Base-by-base conservation (phyloP, 2,329 filamentous ascomycete genomes). In the Didymosphaeria variabile region DNA sequence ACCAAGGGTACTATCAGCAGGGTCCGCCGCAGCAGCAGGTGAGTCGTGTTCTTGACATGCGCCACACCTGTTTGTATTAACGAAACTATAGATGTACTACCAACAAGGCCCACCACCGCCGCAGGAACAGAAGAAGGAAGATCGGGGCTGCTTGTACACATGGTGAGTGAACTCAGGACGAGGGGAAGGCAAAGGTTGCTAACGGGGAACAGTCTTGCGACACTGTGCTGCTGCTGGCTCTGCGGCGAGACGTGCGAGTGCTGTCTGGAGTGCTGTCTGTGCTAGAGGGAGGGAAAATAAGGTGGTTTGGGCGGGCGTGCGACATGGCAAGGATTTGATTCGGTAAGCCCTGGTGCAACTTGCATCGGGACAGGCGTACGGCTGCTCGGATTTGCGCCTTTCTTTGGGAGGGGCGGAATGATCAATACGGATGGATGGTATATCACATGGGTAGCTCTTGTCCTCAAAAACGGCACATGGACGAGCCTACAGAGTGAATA, bases 161-260 rank as follows among this genome's bases (percentile, higher is more conserved):
- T 77, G 73, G 73, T 75, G 56, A 69, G 73, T 40, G 19, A 12
- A 8, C 7, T 32, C n/a, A 23, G 9, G 23, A 19, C 42, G 26
- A 29, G 47, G 9, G 9, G 58, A 26, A 46, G 19, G 31, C 3
- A 51, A 13, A 19, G 44, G 19, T 29, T 12, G 46, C 55, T 61
- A 7, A 52, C 26, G 49, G 42, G 44, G 12, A 10, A 17, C 56
- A 74, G 75, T 69, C 50, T 77, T 46, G 75, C 75, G 10, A 72
- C 73, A n/a, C 60, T 77, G 49, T 77, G 75, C 65, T 77, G 75
- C 63, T 77, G 75, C 61, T 77, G 71, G 70, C 61, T 77, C 29
- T 77, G 75, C 55, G 74, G 71, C 6, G 75, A 77, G 64, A 67
- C 72, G 19, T 77, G 75, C 68, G 74, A 77, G 50, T 77, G 75